These are phyloP conservation scores for Syncephalis plumigaleata DNA, from an alignment of 371 early-diverging fungal genomes.

Conservation along the genomic window DNA sequence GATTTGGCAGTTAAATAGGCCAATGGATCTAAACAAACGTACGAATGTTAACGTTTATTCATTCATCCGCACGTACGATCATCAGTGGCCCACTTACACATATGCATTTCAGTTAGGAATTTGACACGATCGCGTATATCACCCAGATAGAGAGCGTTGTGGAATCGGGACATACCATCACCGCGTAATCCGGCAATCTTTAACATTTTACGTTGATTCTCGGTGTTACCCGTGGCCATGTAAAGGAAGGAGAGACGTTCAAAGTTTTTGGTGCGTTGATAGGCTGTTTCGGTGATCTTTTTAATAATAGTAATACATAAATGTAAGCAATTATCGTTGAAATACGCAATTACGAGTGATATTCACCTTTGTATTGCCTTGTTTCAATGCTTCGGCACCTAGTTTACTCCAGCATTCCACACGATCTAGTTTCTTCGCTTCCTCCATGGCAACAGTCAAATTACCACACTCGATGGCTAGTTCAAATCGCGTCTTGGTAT, in stretches of 20 bases:
- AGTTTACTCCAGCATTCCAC: slow-evolving; percentile 79
- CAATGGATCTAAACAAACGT: slow-evolving; percentile 31
- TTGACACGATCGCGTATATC: slow-evolving; percentile 72
- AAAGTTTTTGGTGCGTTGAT: slow-evolving; percentile 75
- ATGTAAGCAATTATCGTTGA: background rate
- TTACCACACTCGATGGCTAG: slow-evolving; percentile 93
- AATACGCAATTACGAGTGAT: slow-evolving; percentile 1
- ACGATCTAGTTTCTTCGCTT: slow-evolving; percentile 71
- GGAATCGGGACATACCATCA: slow-evolving; percentile 72
- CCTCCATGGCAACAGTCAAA: slow-evolving; percentile 79
- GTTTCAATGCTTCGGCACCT: slow-evolving; percentile 68
- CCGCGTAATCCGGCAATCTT: slow-evolving; percentile 72
- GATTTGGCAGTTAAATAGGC: slow-evolving; percentile 86
- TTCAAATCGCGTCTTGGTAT: slow-evolving; percentile 87
- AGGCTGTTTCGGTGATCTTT: slow-evolving; percentile 71
- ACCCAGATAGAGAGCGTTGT: slow-evolving; percentile 75
- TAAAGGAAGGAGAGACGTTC: slow-evolving; percentile 88
- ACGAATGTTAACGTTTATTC: background rate
- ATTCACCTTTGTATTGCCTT: slow-evolving; percentile 66
- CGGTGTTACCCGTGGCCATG: slow-evolving; percentile 69
- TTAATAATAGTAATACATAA: background rate
- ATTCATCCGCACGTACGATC: background rate
- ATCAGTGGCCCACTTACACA: slow-evolving; percentile 25
- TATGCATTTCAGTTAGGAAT: slow-evolving; percentile 64
- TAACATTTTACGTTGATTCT: slow-evolving; percentile 79